A percentile compares a stretch with the other conserved stretches of the same genome.
These are phyloP conservation scores for Leccinum disarticulatum DNA, from an alignment of 768 basidiomycete species.

Conservation along the genomic window DNA sequence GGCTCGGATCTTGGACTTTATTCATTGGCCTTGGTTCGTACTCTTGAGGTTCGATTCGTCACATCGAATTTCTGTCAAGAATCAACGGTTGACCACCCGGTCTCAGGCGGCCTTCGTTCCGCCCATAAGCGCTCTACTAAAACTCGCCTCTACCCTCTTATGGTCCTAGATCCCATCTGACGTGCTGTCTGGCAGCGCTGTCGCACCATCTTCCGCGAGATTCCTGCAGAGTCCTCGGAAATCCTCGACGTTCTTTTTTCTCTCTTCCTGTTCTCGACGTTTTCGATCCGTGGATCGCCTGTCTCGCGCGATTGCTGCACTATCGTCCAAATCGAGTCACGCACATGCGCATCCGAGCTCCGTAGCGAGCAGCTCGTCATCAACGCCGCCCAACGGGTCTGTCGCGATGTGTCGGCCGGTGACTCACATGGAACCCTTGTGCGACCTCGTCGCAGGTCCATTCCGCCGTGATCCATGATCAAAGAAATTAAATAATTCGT, in stretches of 20 bases:
- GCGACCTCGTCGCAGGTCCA: neutral
- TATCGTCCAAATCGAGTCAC: slow-evolving; percentile 47
- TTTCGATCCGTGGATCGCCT: slow-evolving; percentile 58
- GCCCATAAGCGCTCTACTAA: slow-evolving; percentile 1
- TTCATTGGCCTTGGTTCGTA: neutral
- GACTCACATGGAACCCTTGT: neutral
- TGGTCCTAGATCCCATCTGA: neutral
- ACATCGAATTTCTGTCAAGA: slow-evolving; percentile 1
- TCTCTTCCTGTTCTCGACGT: slow-evolving; percentile 38
- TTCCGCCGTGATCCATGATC: neutral
- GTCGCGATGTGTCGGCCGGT: neutral
- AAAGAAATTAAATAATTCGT: neutral
- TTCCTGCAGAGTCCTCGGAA: slow-evolving; percentile 47
- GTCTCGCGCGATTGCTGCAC: slow-evolving; percentile 51
- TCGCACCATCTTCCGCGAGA: slow-evolving; percentile 55
- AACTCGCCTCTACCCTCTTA: neutral
- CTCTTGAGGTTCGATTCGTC: neutral
- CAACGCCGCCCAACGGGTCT: neutral
- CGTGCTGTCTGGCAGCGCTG: slow-evolving; percentile 39
- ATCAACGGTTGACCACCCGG: neutral
- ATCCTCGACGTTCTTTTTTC: slow-evolving; percentile 41
- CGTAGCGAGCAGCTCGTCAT: neutral
- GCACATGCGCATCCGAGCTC: slow-evolving; percentile 43
- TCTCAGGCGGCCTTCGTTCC: slow-evolving; percentile 9
- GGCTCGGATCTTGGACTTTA: neutral